phyloP scores from a whole-genome alignment of 2,329 filamentous ascomycete species.

The Diaporthe caulivora region DNA sequence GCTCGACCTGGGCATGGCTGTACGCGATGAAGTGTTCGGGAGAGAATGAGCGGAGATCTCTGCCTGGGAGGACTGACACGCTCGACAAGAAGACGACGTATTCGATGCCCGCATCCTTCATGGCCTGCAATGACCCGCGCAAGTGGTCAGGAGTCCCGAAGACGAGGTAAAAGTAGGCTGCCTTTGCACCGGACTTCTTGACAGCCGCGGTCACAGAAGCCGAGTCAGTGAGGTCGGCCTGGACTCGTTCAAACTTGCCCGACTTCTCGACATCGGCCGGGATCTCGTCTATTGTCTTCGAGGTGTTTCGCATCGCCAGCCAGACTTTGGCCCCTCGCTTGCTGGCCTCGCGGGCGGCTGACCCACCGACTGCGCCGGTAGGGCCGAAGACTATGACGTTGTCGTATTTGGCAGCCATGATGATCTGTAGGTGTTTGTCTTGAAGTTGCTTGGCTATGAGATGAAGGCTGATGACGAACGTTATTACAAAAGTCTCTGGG shows the following conservation, averaged over 20 bases:
- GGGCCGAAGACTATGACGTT: slow-evolving; percentile 61
- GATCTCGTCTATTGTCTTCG: slow-evolving; percentile 54
- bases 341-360: slow-evolving; percentile 53
- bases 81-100: slow-evolving; percentile 60
- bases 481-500: neutral
- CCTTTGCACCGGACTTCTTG: slow-evolving; percentile 54
- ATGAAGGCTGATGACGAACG: neutral
- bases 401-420: slow-evolving; percentile 41
- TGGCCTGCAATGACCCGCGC: slow-evolving; percentile 53
- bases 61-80: slow-evolving; percentile 45
- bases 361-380: slow-evolving; percentile 59
- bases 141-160: slow-evolving; percentile 52
- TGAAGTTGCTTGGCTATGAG: neutral
- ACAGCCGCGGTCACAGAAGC: slow-evolving; percentile 55
- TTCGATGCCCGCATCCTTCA: slow-evolving; percentile 59
- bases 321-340: slow-evolving; percentile 53
- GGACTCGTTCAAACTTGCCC: slow-evolving; percentile 41
- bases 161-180: slow-evolving; percentile 61
- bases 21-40: slow-evolving; percentile 52
- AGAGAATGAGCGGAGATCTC: slow-evolving; percentile 45
- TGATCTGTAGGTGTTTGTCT: neutral
- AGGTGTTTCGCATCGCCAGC: slow-evolving; percentile 40
- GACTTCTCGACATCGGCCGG: slow-evolving; percentile 32
- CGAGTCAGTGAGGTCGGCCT: slow-evolving; percentile 58
- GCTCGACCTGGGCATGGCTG: slow-evolving; percentile 58